Conservation (phyloP, 164 flowering plant species). For the Umbilicus rupestris region DNA sequence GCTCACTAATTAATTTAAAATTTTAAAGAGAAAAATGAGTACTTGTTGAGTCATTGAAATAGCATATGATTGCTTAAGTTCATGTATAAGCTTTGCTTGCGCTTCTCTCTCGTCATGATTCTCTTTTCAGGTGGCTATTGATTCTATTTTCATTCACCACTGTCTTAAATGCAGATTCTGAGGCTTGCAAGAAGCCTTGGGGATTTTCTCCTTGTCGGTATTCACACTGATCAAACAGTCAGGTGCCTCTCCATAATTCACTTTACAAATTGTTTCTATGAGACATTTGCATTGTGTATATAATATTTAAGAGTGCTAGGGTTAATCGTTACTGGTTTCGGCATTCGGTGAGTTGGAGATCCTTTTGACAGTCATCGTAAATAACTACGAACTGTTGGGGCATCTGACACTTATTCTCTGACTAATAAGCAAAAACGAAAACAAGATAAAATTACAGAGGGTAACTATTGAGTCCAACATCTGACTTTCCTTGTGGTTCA, state of each 20-base stretch:
- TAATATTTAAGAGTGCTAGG: too few species aligned
- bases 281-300: too few species aligned
- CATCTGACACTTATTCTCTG: too few species aligned
- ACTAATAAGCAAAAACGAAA: too few species aligned
- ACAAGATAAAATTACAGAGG: too few species aligned
- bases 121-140: background rate
- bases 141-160: conserved; percentile 2
- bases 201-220: conserved; percentile 94
- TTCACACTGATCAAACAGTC: conserved; percentile 86
- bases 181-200: conserved; percentile 86
- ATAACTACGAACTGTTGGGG: too few species aligned
- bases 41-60: too few species aligned
- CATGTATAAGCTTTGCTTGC: background rate
- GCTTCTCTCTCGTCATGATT: background rate
- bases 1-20: background rate
- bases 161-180: conserved; percentile 40
- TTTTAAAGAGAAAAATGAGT: too few species aligned
- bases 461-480: too few species aligned
- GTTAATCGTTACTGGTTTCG: too few species aligned
- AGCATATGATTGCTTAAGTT: background rate
- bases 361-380: too few species aligned
- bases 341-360: too few species aligned
- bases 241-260: conserved; percentile 28
- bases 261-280: background rate
- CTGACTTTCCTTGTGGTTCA: background rate